A percentile compares a stretch with the other conserved stretches of the same genome.
phyloP scores from a whole-genome alignment of 495 filamentous ascomycete species.

The Lepidopterella palustris region DNA sequence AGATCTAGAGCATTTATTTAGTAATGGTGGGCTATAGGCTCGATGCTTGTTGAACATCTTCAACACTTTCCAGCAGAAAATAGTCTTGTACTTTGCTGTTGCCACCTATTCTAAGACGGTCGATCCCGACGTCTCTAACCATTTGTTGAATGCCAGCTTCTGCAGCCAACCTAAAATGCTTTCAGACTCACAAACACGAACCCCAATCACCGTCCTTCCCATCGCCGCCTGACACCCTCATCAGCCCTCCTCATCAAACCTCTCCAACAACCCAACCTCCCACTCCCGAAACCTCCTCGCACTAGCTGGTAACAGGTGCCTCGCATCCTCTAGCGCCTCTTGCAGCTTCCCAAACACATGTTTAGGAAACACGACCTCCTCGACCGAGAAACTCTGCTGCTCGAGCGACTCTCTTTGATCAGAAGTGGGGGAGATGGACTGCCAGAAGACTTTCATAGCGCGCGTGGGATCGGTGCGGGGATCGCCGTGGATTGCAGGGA shows the following conservation, averaged over 20 bases:
- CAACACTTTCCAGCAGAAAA: too few relatives aligned
- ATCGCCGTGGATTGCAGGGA: background rate
- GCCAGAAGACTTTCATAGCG: slow-evolving; percentile 35
- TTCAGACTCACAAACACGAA: too few relatives aligned
- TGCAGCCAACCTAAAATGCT: too few relatives aligned
- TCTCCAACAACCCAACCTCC: slow-evolving; percentile 32
- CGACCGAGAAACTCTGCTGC: slow-evolving; percentile 7
- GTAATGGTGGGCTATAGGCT: too few relatives aligned
- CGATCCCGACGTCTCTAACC: too few relatives aligned
- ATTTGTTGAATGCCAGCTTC: too few relatives aligned
- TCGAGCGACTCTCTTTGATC: slow-evolving; percentile 2
- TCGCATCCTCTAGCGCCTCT: slow-evolving; percentile 17
- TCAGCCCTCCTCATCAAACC: slow-evolving; percentile 18
- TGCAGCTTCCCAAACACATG: slow-evolving; percentile 16
- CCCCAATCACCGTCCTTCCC: too few relatives aligned
- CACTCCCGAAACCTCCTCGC: slow-evolving; percentile 33
- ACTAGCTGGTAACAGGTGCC: slow-evolving; percentile 21
- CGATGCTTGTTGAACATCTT: too few relatives aligned
- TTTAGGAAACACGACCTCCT: slow-evolving; percentile 24
- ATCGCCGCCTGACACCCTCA: too few relatives aligned
- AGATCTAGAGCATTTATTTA: too few relatives aligned
- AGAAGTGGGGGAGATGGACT: slow-evolving; percentile 1
- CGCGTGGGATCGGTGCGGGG: slow-evolving; percentile 23
- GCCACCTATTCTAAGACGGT: too few relatives aligned
- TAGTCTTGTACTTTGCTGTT: too few relatives aligned